Conservation (phyloP, 1,139 yeast species). For the Yamadazyma dushanensis region DNA sequence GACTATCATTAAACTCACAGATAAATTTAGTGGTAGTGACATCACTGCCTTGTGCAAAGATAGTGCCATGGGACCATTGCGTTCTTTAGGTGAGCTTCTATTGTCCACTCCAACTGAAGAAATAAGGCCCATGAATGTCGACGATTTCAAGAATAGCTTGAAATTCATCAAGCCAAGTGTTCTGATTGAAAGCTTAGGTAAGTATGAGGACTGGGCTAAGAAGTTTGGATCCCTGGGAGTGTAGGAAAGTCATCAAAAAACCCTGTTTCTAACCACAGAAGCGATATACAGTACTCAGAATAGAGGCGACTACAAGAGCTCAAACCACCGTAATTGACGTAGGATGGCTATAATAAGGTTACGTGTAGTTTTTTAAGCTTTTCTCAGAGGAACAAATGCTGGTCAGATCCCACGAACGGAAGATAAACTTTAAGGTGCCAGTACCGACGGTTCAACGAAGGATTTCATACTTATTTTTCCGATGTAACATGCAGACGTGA, state of each 20-base stretch:
- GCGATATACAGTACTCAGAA: neutral
- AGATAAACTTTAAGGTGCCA: no score
- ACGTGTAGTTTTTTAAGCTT: no score
- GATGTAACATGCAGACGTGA: no score
- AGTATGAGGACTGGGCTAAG: conserved; percentile 86
- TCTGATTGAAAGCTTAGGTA: conserved; percentile 73
- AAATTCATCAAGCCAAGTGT: conserved; percentile 91
- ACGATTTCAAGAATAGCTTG: conserved; percentile 77
- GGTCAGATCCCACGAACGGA: no score
- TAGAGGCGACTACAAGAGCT: neutral
- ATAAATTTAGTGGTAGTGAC: conserved; percentile 91
- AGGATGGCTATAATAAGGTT: no score
- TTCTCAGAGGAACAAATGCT: no score
- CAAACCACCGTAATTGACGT: no score
- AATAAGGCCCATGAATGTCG: conserved; percentile 74
- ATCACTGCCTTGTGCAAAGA: conserved; percentile 95
- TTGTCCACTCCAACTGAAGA: conserved; percentile 82
- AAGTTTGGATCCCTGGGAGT: conserved; percentile 93
- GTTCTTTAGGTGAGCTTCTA: conserved; percentile 86
- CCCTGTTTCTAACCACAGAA: neutral
- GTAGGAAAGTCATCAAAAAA: conserved; percentile 19
- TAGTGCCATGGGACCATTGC: conserved; percentile 96
- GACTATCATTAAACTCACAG: conserved; percentile 61
- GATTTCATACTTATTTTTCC: no score
- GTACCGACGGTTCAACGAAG: no score